Base-by-base conservation (phyloP, 148 eudicot species). In the Vaccinium macrocarpon region DNA sequence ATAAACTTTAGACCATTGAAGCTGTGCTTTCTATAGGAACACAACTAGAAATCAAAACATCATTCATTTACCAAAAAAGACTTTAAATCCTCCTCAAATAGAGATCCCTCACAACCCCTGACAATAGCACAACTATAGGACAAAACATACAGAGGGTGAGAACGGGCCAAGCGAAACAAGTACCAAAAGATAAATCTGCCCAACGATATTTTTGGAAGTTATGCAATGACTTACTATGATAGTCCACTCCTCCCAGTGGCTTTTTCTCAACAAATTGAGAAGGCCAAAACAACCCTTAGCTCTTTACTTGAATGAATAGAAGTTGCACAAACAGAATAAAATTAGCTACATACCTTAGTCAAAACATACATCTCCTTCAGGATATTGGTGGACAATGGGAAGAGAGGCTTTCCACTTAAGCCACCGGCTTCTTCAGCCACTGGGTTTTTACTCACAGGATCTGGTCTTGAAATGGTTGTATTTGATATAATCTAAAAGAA, bases 391-490 rank as follows among this genome's bases (percentile, higher is more conserved):
- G 99, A 95, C 90, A 93, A 87, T 71, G 84, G 46, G 55, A 95
- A 93, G 27, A 97, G 93, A 84, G 99, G 99, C 88, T 97, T 95
- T 86, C 99, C 99, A 87, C 99, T 97, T 86, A 97, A 90, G 87
- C 98, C 98, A 87, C 99, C 99, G 71, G 91, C 68, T 91, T 97
- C 99, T 79, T 87, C 80, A 23, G 98, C 91, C 53, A 92, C 59
- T 50, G 94, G 95, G 85, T 90, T 86, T 79, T 84, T 81, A 84
- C 85, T 87, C 73, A 90, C 93, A 66, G 94, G 68, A 56, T 91
- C 93, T 57, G 99, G 98, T 90, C 99, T 93, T 84, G 98, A 94
- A 84, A 97, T 91, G 55, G 99, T 95, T 80, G 99, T 97, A 90
- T 97, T 97, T 86, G 99, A 92, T 89, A 97, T 97, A 76, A 97